Conservation (phyloP, 2,329 filamentous ascomycete species). For the Diplodia corticola region DNA sequence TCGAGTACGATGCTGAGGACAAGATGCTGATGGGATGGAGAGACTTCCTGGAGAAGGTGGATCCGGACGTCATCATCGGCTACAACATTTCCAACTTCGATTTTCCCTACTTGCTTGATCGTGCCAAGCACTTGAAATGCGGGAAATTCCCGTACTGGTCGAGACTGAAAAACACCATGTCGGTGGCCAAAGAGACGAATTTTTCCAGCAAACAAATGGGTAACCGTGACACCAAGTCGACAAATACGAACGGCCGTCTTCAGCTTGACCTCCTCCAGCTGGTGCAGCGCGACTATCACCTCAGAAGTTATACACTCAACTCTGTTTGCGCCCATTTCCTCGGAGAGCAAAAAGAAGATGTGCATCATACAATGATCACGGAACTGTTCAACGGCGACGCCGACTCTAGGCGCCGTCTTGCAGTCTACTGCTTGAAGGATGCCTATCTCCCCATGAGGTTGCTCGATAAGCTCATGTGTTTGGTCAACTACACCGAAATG, state of each 20-base stretch:
- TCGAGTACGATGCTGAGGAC: slow-evolving; percentile 78
- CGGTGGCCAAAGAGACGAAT: slow-evolving; percentile 74
- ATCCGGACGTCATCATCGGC: slow-evolving; percentile 96
- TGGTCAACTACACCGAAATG: slow-evolving; percentile 99
- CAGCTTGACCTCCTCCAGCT: slow-evolving; percentile 94
- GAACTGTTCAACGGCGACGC: slow-evolving; percentile 95
- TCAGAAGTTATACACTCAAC: slow-evolving; percentile 96
- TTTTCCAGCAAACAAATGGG: slow-evolving; percentile 99
- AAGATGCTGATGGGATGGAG: slow-evolving; percentile 93
- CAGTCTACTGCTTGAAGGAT: slow-evolving; percentile 96
- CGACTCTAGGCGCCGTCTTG: slow-evolving; percentile 85
- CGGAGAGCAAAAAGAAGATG: slow-evolving; percentile 97
- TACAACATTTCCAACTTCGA: slow-evolving; percentile 99
- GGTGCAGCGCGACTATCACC: slow-evolving; percentile 89
- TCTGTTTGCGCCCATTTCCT: slow-evolving; percentile 94
- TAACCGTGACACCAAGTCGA: slow-evolving; percentile 88
- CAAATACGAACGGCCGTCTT: slow-evolving; percentile 90
- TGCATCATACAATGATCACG: slow-evolving; percentile 99
- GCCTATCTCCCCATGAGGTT: slow-evolving; percentile 90
- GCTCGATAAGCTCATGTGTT: slow-evolving; percentile 95
- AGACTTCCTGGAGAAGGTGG: slow-evolving; percentile 83
- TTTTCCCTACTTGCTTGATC: slow-evolving; percentile 90
- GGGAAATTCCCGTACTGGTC: slow-evolving; percentile 83
- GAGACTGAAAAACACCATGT: slow-evolving; percentile 69
- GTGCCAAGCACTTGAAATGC: slow-evolving; percentile 81